Conservation (phyloP, 2,329 filamentous ascomycete genomes). For the Cladosporium sp. region DNA sequence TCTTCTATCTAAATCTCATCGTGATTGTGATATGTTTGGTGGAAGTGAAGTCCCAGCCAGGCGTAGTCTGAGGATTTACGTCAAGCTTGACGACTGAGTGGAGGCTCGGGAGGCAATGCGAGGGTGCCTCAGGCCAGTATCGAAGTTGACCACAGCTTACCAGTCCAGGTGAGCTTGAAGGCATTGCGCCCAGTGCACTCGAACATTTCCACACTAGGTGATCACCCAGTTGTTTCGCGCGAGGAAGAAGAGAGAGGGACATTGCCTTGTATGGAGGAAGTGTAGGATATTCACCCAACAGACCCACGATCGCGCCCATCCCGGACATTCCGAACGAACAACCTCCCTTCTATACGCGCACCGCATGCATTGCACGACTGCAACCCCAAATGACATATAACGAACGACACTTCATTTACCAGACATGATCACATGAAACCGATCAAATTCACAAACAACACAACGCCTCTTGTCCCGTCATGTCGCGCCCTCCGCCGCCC, state of each 20-base stretch:
- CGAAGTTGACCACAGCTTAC: no score
- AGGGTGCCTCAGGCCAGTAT: no score
- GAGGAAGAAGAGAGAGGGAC: not conserved
- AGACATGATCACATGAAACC: slow-evolving; percentile 10
- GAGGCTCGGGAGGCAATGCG: no score
- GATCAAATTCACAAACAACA: slow-evolving; percentile 2
- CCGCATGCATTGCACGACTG: not conserved
- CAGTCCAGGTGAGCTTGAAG: no score
- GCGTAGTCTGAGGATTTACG: no score
- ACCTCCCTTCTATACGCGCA: not conserved
- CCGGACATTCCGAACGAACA: not conserved
- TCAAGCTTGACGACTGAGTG: no score
- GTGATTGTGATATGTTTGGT: no score
- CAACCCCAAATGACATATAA: not conserved
- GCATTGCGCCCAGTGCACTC: no score
- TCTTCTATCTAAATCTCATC: no score
- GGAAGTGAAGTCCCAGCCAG: no score
- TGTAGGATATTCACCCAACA: slow-evolving; percentile 4
- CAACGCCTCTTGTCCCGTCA: slow-evolving; percentile 12
- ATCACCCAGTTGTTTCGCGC: not conserved
- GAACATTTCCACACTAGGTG: no score
- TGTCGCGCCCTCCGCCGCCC: slow-evolving; percentile 15
- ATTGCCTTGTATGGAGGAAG: slow-evolving; percentile 1
- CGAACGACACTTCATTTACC: not conserved
- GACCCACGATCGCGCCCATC: not conserved